phyloP scores from a whole-genome alignment of 345 rosid genomes.

The Microcos paniculata region DNA sequence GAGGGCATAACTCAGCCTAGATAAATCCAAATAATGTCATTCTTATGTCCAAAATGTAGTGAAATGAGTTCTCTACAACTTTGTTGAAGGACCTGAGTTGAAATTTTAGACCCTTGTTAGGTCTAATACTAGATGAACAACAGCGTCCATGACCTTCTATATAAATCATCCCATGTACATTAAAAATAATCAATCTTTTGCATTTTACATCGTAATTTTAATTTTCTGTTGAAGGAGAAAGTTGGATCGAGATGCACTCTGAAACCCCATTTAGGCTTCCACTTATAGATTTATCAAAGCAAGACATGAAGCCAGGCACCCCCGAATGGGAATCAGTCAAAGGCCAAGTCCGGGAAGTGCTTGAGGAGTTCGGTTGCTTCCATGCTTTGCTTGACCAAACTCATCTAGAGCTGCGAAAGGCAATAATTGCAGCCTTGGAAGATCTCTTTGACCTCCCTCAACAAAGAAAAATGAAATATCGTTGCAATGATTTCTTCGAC shows the following conservation, averaged over 20 bases:
- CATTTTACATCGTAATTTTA: too few relatives aligned
- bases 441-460: constrained; percentile 59
- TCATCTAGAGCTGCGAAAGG: constrained; percentile 28
- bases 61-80: too few relatives aligned
- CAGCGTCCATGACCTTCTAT: too few relatives aligned
- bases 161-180: too few relatives aligned
- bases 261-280: constrained; percentile 36
- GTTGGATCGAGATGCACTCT: constrained; percentile 9
- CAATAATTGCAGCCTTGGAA: constrained; percentile 29
- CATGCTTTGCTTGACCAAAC: constrained; percentile 46
- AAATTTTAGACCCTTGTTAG: too few relatives aligned
- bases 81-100: too few relatives aligned
- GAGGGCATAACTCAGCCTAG: too few relatives aligned
- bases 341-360: constrained; percentile 38
- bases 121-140: too few relatives aligned
- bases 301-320: constrained; percentile 35
- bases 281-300: constrained; percentile 40
- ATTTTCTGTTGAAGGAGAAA: too few relatives aligned
- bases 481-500: constrained; percentile 41
- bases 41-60: too few relatives aligned
- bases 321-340: constrained; percentile 44
- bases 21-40: too few relatives aligned
- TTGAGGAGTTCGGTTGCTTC: constrained; percentile 61
- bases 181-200: too few relatives aligned
- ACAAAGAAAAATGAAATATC: constrained; percentile 39